Base-by-base conservation (phyloP, 2,329 filamentous ascomycete species). In the Calonectria honghensis region DNA sequence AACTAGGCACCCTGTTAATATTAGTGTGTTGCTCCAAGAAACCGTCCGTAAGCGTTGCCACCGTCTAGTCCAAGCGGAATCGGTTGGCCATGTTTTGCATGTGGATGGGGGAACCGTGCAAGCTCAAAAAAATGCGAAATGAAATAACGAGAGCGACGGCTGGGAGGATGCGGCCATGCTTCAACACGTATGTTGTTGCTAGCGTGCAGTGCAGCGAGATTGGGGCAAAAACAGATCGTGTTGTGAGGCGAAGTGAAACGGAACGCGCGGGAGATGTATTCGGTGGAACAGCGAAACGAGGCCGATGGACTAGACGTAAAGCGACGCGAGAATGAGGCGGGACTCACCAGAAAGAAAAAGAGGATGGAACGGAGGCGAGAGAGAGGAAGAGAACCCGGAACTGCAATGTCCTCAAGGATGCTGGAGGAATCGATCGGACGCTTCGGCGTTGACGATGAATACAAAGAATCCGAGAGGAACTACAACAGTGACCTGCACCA, bases 401-500 rank as follows among this genome's bases (percentile, higher is more conserved):
- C 77, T 69, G 73, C 65, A 68, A 68, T 71, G 67, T 77, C 73
- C 73, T 76, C 73, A 74, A 75, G 74, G 68, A 73, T 74, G 73
- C 41, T 78, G 71, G 37, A 27, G 70, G 66, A 69, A 37, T 59
- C 51, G 66, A 72, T 57, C 51, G 61, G 32, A 73, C 72, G 77
- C 73, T 75, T 66, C 39, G 72, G 65, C 54, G 59, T 71, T 32
- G 48, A 69, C 68, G 75, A 67, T 65, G 39, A 63, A 66, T 70
- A 52, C 52, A 72, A 70, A 70, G 70, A 75, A 78, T 73, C 63
- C 65, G 71, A 72, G 59, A 72, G 64, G 63, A 75, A 75, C 71
- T 68, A 73, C 73, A 61, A 61, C 57, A 82, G 79, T 69, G 68
- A 75, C 77, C 81, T 81, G 76, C 73, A 76, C 75, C 79, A 81